Base-by-base conservation (phyloP, 176 grass and related monocot species). In the Juncus inflexus region DNA sequence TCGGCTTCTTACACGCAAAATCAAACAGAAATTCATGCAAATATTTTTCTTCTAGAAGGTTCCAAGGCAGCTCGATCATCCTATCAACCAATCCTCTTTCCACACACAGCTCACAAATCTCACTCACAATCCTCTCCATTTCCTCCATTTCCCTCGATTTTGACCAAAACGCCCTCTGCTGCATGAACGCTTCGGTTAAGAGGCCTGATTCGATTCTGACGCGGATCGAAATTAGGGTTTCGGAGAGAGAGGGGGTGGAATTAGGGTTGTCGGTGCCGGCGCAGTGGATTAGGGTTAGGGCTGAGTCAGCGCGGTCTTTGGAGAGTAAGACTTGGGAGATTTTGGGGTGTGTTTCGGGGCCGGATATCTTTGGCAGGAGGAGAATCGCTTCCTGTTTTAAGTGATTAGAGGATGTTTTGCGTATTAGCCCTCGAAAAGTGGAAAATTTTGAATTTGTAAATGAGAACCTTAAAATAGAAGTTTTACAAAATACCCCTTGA, bases 41-140 rank as follows among this genome's bases (percentile, higher is more conserved):
- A 75, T 83, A 71, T 65, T 87, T 90, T 65, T 87, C 91, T 78
- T 96, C 91, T 70, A 76, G 77, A 67, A 75, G 80, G 71, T 90
- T 81, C 91, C 91, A 96, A 55, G 91, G 87, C 65, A 96, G 74
- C 65, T 96, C 87, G 66, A 96, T 96, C 77, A 96, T 83, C 85
- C 78, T 80, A 77, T 90, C 84, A 63, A 77, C 81, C 52, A 83
- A 55, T 47, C 83, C 87, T 60, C 82, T 86, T 37, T 84, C 78
- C 41, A 86, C 76, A 62, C 92, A 91, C 52, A 89, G 83, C 61
- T 61, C 60, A 70, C 85, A 97, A 55, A 97, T 86, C 58, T 97
- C 92, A 35, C 71, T 79, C 60, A 77, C 70, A 73, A 97, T 74
- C 40, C 83, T 85, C 72, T 36, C 9, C 11, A 36, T 50, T 70